Conservation (phyloP, 805 yeast species). For the Clavispora asparagi region DNA sequence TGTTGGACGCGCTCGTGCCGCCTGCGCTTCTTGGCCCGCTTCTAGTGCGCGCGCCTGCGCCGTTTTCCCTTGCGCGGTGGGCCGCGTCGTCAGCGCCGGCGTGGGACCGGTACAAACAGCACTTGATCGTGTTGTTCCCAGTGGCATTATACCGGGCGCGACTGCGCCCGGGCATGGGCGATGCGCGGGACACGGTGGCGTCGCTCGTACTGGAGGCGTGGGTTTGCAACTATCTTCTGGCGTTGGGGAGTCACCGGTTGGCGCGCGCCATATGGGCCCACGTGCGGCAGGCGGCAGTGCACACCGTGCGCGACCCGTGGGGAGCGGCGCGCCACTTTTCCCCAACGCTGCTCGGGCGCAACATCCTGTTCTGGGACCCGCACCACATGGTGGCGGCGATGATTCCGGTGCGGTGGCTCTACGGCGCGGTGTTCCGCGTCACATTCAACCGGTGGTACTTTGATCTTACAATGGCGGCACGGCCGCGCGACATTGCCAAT, state of each 20-base stretch:
- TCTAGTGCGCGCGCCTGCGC: slow-evolving; percentile 7
- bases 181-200: slow-evolving; percentile 8
- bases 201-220: slow-evolving; percentile 30
- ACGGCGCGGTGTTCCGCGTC: slow-evolving; percentile 28
- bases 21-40: slow-evolving; percentile 25
- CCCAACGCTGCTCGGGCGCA: slow-evolving; percentile 9
- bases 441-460: slow-evolving; percentile 31
- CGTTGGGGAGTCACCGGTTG: slow-evolving; percentile 33
- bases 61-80: background rate
- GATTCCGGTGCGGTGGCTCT: slow-evolving; percentile 33
- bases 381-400: slow-evolving; percentile 28
- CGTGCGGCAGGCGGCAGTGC: background rate
- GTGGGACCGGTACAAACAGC: slow-evolving; percentile 32
- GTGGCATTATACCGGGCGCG: slow-evolving; percentile 35
- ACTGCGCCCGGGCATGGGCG: slow-evolving; percentile 13
- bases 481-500: slow-evolving; percentile 33
- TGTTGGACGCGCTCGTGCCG: slow-evolving; percentile 34
- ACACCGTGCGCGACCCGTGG: background rate
- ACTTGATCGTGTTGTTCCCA: slow-evolving; percentile 36
- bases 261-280: slow-evolving; percentile 15
- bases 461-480: slow-evolving; percentile 19
- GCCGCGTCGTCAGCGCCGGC: slow-evolving; percentile 1
- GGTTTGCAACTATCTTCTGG: slow-evolving; percentile 32
- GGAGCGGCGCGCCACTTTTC: background rate
- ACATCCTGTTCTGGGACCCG: slow-evolving; percentile 26